Evolutionary conservation across 164 flowering plant species (phyloP), one percentile per base, ranked within the genome.

Genomic region (Berberis thunbergii): DNA sequence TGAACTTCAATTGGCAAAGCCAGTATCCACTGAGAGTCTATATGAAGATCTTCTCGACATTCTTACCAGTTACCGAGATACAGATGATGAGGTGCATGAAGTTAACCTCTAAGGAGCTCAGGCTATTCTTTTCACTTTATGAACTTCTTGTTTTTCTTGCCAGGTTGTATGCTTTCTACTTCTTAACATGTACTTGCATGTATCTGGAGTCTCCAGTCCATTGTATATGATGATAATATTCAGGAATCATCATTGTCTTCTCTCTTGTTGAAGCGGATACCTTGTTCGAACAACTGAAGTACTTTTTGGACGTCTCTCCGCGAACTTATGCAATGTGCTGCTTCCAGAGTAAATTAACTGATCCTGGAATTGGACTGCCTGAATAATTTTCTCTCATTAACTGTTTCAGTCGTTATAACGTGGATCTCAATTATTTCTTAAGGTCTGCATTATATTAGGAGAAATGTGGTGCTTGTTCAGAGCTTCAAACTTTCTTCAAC

Each of bases 151-250:
- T 52, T 46, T 59, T 5, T 66, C 67, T 64, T 56, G 76, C 49
- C 83, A 95, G 99, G 94, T 89, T 66, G 76, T 79, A 56, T 54
- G 84, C 67, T 86, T 87, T 73, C 72, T 91, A 70, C 91, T 95
- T 66, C 91, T 88, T 62, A 95, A 91, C 81, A 80, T 91, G 88
- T 82, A 83, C 78, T 67, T 95, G 81, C 87, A 89, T 76, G 81
- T 95, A 59, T 72, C 80, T 95, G 97, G 97, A 73, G 79, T 69
- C 76, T 91, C 26, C 26, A 26, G 57, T 81, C 86, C 41, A 76
- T 88, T 62, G 54, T 82, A 60, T 73, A 75, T 67, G 69, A 77
- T 66, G 87, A 83, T 70, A 79, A 74, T 59, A 79, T 86, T 39
- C 75, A 88, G 2, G 88, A 81, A 76, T 81, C 78, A 67, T 82